Evolutionary conservation across 805 yeast genomes (phyloP), one percentile per base, ranked within the genome.

Genomic region (Maudiozyma serrabonitensis): DNA sequence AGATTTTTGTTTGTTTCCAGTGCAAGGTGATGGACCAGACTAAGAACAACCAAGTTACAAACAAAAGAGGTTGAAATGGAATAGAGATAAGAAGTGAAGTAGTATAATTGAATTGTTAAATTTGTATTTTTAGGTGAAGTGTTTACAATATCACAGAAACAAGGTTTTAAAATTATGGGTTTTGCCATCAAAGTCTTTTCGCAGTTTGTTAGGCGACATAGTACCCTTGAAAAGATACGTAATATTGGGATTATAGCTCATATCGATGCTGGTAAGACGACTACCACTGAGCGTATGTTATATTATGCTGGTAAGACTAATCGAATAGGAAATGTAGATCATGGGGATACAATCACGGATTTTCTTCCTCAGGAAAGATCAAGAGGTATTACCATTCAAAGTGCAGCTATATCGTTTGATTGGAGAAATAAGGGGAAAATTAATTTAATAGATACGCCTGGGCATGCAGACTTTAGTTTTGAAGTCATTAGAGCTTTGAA

Each of bases 241-340:
- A 91, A 93, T 67, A 87, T 93, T 34, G 99, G 99, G 1, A 88
- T 93, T 57, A 89, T 93, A 40, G 99, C 99, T n/a, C 99, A 93
- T 64, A 93, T 93, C 48, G 99, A 93, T 71, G 99, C 99, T 2
- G 99, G 99, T 0, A 93, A 93, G 67, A 93, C 99, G 3, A 93
- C 99, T 1, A 90, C 99, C 1, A 91, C 99, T 0, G 99, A 93
- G 64, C 72, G 98, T 43, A 86, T 93, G 88, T 78, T 93, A n/a
- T 91, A 76, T 62, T 90, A 85, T 63, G 76, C 90, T 48, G 98
- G 98, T 0, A 75, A 82, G 50, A 91, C 86, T 0, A 72, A 73
- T 26, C 65, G 88, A 23, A 82, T 93, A 3, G 99, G 99, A 0
- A 82, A 93, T 59, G 99, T 93, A 4, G 98, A 93, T 59, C 86